Percentiles rank a stretch among this genome's conserved stretches.
These are phyloP conservation scores for Russula dissimulans DNA, from an alignment of 768 basidiomycete genomes.

Conservation along the genomic window DNA sequence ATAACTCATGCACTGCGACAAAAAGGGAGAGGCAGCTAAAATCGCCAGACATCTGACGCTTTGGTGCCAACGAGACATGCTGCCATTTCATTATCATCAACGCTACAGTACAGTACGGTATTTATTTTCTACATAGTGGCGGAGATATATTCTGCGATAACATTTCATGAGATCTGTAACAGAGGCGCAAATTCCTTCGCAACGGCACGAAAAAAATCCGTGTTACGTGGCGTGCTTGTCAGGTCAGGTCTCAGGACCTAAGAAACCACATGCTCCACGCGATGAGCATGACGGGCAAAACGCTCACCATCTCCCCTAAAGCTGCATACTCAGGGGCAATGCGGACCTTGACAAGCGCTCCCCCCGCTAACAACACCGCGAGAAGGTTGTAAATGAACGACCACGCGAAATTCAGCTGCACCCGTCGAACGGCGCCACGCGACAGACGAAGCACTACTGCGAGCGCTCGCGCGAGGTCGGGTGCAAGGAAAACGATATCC, in stretches of 20 bases:
- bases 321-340: constrained; percentile 37
- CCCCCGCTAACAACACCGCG: constrained; percentile 41
- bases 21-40: too few species aligned
- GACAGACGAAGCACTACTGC: constrained; percentile 32
- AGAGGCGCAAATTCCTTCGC: not conserved
- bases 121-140: too few species aligned
- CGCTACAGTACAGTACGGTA: too few species aligned
- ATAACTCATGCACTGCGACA: too few species aligned
- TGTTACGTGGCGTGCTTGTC: not conserved
- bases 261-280: constrained; percentile 23
- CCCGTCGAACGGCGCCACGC: constrained; percentile 28
- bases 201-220: not conserved
- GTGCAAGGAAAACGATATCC: constrained; percentile 37
- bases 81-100: too few species aligned
- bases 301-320: constrained; percentile 35
- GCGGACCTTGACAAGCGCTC: constrained; percentile 34
- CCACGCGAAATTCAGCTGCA: constrained; percentile 32
- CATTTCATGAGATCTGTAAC: not conserved
- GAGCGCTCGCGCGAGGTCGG: constrained; percentile 28
- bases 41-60: too few species aligned
- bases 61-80: too few species aligned
- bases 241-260: not conserved
- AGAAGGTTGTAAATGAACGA: constrained; percentile 36
- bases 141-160: not conserved
- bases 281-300: constrained; percentile 34